Conservation (phyloP, 2,329 filamentous ascomycete species). For the Aureobasidium vineae region DNA sequence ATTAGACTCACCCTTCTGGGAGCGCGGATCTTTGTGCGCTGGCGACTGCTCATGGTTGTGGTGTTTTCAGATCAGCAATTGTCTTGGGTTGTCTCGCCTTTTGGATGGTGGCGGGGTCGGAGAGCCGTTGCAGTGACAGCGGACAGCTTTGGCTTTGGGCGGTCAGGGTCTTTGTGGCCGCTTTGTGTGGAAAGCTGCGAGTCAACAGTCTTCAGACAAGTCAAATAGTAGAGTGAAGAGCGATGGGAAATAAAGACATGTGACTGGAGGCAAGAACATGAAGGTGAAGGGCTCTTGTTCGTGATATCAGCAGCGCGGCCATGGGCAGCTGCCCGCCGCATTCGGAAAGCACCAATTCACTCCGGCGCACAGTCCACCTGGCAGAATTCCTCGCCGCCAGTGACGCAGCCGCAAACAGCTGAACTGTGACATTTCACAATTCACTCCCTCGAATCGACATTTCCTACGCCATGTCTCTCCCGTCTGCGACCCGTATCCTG, state of each 20-base stretch:
- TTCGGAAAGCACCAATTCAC: conserved; percentile 7
- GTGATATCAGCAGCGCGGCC: not conserved
- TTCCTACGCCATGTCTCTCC: conserved; percentile 2
- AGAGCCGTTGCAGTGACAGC: conserved; percentile 17
- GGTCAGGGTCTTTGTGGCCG: conserved; percentile 1
- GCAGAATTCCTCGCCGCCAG: conserved; percentile 19
- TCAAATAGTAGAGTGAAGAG: not conserved
- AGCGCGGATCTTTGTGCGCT: conserved; percentile 59
- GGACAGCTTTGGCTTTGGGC: conserved; percentile 23
- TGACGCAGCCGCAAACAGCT: conserved; percentile 22
- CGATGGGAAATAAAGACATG: not conserved
- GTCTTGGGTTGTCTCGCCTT: not conserved
- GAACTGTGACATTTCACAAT: not conserved
- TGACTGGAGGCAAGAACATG: not conserved
- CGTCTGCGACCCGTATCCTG: not conserved
- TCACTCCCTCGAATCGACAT: not conserved
- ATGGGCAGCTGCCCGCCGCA: conserved; percentile 11
- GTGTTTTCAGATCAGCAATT: not conserved
- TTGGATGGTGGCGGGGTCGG: conserved; percentile 16
- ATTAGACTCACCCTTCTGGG: conserved; percentile 61
- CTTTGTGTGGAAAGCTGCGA: not conserved
- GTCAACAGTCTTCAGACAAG: not conserved
- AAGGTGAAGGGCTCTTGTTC: not conserved
- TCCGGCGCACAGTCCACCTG: not conserved
- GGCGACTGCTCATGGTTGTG: conserved; percentile 15